Percentiles rank a stretch among this genome's conserved stretches.
Conservation (phyloP, 257 asterid species). For the Craterostigma plantagineum region DNA sequence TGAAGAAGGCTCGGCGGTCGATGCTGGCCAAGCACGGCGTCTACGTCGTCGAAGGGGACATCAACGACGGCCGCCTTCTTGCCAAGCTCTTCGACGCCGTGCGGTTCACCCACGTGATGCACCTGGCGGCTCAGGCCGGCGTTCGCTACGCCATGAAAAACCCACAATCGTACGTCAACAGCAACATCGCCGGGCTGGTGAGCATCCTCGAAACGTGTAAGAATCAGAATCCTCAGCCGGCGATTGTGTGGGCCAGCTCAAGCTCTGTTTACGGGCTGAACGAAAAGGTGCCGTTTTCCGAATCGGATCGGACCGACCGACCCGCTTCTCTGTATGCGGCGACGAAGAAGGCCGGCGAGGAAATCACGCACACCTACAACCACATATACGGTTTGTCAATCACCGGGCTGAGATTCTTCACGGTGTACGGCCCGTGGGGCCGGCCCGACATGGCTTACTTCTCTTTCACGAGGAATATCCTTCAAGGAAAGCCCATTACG, state of each 20-base stretch:
- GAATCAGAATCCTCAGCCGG: slow-evolving; percentile 26
- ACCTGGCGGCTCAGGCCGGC: slow-evolving; percentile 38
- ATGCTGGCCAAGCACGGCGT: slow-evolving; percentile 12
- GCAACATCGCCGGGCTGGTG: slow-evolving; percentile 33
- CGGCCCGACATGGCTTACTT: slow-evolving; percentile 40
- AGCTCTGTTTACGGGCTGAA: slow-evolving; percentile 36
- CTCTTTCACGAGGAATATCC: slow-evolving; percentile 25
- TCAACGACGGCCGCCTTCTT: slow-evolving; percentile 26
- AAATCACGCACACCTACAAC: slow-evolving; percentile 31
- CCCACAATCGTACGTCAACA: slow-evolving; percentile 27
- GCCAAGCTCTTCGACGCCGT: slow-evolving; percentile 27
- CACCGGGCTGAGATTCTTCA: slow-evolving; percentile 33
- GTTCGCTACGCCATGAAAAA: slow-evolving; percentile 36
- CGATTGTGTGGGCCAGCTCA: slow-evolving; percentile 34
- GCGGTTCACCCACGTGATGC: slow-evolving; percentile 30
- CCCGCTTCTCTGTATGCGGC: slow-evolving; percentile 41
- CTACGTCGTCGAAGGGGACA: slow-evolving; percentile 26
- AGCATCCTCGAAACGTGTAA: slow-evolving; percentile 25
- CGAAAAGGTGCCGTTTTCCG: slow-evolving; percentile 29
- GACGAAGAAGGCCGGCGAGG: slow-evolving; percentile 36
- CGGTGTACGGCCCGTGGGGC: slow-evolving; percentile 44
- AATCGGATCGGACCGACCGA: slow-evolving; percentile 30
- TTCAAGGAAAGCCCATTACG: slow-evolving; percentile 26
- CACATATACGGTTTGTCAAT: slow-evolving; percentile 30
- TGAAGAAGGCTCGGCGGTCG: slow-evolving; percentile 20